A percentile compares a stretch with the other conserved stretches of the same genome.
Evolutionary conservation across 331 rosid species (phyloP).

Genomic region (Acacia concinna): DNA sequence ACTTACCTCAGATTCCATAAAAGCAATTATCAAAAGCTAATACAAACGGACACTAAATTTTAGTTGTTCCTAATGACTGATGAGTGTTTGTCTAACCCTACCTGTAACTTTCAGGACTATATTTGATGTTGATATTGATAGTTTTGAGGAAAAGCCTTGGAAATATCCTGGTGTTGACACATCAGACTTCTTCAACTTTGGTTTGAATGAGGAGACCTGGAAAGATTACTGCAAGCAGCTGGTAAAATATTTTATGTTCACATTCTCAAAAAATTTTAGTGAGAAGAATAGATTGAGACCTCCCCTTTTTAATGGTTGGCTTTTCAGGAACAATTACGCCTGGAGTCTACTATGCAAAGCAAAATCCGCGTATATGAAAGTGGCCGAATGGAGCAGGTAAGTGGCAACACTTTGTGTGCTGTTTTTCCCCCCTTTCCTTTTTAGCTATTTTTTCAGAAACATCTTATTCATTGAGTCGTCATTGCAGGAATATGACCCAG

Average conservation of each 20-base stretch:
- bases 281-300: constrained; percentile 27
- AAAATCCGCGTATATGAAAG: constrained; percentile 96
- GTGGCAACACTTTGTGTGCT: constrained; percentile 1
- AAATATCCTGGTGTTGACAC: constrained; percentile 73
- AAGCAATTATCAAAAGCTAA: too few relatives aligned
- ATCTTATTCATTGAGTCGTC: constrained; percentile 8
- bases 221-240: constrained; percentile 96
- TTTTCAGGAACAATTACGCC: constrained; percentile 90
- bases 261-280: constrained; percentile 11
- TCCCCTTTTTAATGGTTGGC: not conserved
- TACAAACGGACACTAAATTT: too few relatives aligned
- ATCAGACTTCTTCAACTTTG: constrained; percentile 93
- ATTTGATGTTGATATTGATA: constrained; percentile 87
- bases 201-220: constrained; percentile 95
- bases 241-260: constrained; percentile 49
- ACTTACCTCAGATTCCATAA: too few relatives aligned
- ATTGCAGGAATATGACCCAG: constrained; percentile 92
- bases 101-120: constrained; percentile 70
- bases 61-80: not conserved
- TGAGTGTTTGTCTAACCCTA: constrained; percentile 23
- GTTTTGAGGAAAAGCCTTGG: constrained; percentile 98
- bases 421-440: not conserved
- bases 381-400: constrained; percentile 94
- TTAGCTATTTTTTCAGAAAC: not conserved
- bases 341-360: constrained; percentile 99